Evolutionary conservation across 441 rosid genomes (phyloP), one percentile per base, ranked within the genome.

Genomic region (Erodium chrysanthum): DNA sequence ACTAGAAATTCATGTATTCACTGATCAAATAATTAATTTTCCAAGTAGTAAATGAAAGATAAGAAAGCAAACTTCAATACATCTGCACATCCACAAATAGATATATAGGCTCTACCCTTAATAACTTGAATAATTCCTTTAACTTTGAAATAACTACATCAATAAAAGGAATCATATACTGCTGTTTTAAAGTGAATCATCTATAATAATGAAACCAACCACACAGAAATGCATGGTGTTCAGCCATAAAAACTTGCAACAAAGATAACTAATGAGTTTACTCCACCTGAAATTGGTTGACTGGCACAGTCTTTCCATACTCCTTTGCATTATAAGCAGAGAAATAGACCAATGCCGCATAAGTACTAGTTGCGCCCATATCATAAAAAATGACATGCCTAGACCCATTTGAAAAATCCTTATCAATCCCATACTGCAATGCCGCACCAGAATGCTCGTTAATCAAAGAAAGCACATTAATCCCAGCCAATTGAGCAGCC

Each of bases 361-460:
- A 89, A 70, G 96, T 91, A 69, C 85, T 88, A 66, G 87, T 82
- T 1, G 98, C 82, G 17, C 98, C 98, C 98, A 93, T 93, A 70
- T 91, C 98, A 73, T 89, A 93, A 48, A 93, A 93, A 40, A 93
- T 68, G 50, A 91, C 96, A 80, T 91, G 83, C 66, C 96, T 83
- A 10, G 98, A 88, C 27, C 72, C 94, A 69, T 94, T 94, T 1
- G 91, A 77, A 56, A 94, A 94, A 76, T 94, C 90, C 81, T 94
- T 91, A 71, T 89, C 96, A 70, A 94, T 94, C 72, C 97, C 97
- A 74, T 94, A 94, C 80, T 94, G 98, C 80, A 94, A 88, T 14
- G 98, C 98, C 0, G 96, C 98, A 64, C 97, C 97, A 0, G 97
- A 86, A 74, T 88, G 96, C 79, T 94, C 98, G 71, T 89, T 87